phyloP scores from a whole-genome alignment of 2,329 filamentous ascomycete species.

The Aspergillus pseudotamarii region DNA sequence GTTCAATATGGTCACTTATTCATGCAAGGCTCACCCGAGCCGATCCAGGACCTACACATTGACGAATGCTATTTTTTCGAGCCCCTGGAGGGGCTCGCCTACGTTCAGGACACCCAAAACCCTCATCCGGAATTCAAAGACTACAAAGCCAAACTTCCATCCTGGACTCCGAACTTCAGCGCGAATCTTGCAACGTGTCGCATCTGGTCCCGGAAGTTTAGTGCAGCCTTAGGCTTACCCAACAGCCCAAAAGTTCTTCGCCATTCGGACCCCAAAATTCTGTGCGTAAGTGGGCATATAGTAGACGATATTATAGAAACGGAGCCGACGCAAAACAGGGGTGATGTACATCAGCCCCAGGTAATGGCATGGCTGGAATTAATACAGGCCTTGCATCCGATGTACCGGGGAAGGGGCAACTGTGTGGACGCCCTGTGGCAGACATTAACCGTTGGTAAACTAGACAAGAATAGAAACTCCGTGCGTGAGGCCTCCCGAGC shows the following conservation, averaged over 20 bases:
- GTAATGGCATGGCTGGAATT: not conserved
- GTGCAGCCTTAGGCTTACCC: not conserved
- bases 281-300: not conserved
- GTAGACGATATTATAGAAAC: not conserved
- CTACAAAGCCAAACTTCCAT: not conserved
- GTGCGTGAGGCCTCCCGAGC: not conserved
- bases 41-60: not conserved
- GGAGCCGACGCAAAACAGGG: not conserved
- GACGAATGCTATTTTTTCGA: not conserved
- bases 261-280: not conserved
- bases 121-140: not conserved
- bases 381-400: not conserved
- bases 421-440: not conserved
- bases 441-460: not conserved
- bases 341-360: not conserved
- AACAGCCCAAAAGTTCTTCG: not conserved
- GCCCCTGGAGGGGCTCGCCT: not conserved
- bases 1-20: not conserved
- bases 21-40: not conserved
- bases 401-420: not conserved
- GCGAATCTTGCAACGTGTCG: not conserved
- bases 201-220: not conserved
- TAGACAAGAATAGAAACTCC: not conserved
- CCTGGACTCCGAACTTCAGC: not conserved
- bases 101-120: not conserved